These are phyloP conservation scores for Aspergillus incahuasiensis DNA, from an alignment of 495 filamentous ascomycete genomes.

Conservation along the genomic window DNA sequence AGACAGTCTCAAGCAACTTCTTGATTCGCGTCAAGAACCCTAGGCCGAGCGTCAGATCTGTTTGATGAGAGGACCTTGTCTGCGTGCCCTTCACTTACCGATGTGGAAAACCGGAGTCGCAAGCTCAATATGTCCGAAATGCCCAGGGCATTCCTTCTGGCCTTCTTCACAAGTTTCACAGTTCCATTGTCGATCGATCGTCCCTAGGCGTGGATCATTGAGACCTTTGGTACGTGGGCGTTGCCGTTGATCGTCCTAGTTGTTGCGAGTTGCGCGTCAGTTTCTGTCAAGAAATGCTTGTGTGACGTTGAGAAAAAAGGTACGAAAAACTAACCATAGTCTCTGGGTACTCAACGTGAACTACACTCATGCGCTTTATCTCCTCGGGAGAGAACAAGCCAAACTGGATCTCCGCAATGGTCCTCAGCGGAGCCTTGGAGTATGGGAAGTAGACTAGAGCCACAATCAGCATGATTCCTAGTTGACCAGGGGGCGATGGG, in stretches of 20 bases:
- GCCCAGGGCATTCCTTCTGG: conserved; percentile 91
- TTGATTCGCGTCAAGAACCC: conserved; percentile 97
- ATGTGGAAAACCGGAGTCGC: conserved; percentile 88
- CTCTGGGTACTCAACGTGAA: conserved; percentile 89
- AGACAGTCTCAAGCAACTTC: conserved; percentile 95
- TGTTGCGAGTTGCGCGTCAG: conserved; percentile 19
- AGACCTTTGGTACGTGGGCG: conserved; percentile 82
- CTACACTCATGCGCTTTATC: conserved; percentile 95
- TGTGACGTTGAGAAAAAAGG: conserved; percentile 5
- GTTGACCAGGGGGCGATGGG: too few species aligned
- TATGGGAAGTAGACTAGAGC: conserved; percentile 68
- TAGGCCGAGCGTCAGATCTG: conserved; percentile 35
- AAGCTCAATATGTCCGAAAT: conserved; percentile 97
- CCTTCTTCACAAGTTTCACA: conserved; percentile 93
- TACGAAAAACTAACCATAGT: conserved; percentile 65
- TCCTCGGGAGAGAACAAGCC: conserved; percentile 94
- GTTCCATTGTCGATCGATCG: conserved; percentile 88
- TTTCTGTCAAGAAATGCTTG: background rate
- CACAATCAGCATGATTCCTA: too few species aligned
- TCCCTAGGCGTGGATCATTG: conserved; percentile 90
- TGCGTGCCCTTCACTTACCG: conserved; percentile 43
- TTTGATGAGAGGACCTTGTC: background rate
- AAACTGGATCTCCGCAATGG: conserved; percentile 97
- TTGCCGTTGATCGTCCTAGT: conserved; percentile 77
- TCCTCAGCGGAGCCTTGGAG: conserved; percentile 92